Evolutionary conservation across 2,329 filamentous ascomycete species (phyloP).

Genomic region (Cryphonectria parasitica): DNA sequence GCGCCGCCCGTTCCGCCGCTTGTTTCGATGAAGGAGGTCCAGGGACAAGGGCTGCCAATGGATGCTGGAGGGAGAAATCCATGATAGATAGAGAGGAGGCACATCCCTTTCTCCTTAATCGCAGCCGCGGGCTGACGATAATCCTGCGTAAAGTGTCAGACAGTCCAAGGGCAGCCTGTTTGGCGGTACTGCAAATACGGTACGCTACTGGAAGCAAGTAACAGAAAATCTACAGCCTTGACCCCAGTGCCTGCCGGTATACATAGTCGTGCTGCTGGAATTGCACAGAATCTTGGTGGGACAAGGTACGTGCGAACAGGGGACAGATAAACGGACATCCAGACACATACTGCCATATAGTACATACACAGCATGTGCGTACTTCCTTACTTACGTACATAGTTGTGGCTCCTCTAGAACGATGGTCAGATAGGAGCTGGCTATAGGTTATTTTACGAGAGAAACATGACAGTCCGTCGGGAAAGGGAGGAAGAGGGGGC

Average conservation of each 20-base stretch:
- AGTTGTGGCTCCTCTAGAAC: not conserved
- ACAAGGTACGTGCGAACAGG: not conserved
- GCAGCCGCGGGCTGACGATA: conserved; percentile 28
- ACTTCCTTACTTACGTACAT: not conserved
- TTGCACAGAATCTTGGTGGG: not conserved
- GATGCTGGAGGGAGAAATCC: not conserved
- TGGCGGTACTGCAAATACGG: not conserved
- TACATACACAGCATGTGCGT: not conserved
- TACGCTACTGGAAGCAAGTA: not conserved
- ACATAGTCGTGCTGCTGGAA: too few species aligned
- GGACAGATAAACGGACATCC: not conserved
- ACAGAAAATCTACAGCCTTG: not conserved
- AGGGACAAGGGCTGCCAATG: conserved; percentile 21
- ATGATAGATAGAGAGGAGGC: conserved; percentile 18
- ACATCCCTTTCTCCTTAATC: conserved; percentile 21
- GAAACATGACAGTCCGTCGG: not conserved
- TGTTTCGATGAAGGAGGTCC: conserved; percentile 19
- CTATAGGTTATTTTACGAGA: conserved; percentile 9
- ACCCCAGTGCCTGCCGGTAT: too few species aligned
- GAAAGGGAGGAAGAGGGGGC: not conserved
- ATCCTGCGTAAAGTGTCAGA: conserved; percentile 10
- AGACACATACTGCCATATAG: not conserved
- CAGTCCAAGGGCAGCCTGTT: not conserved
- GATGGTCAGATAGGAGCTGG: conserved; percentile 11
- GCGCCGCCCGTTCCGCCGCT: conserved; percentile 28